A percentile compares a stretch with the other conserved stretches of the same genome.
Conservation (phyloP, 345 rosid species). For the Syzygium jambos region DNA sequence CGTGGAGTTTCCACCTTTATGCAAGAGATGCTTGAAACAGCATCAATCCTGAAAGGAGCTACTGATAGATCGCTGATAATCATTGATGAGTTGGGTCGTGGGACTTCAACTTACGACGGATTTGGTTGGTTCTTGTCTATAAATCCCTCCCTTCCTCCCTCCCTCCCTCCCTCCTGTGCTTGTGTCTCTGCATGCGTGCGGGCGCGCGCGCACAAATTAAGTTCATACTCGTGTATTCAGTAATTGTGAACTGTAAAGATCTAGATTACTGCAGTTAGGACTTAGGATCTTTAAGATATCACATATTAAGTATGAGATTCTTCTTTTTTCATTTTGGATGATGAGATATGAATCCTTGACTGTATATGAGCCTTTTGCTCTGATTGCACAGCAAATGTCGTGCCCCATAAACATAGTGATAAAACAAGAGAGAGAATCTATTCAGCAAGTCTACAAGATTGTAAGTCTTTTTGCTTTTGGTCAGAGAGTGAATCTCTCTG, state of each 20-base stretch:
- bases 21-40: conserved; percentile 99
- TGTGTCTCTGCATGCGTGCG: no score
- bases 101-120: conserved; percentile 98
- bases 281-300: neutral
- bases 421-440: neutral
- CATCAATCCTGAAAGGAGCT: conserved; percentile 95
- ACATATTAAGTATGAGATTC: neutral
- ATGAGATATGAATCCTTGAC: neutral
- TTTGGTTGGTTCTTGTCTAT: conserved; percentile 54
- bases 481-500: neutral
- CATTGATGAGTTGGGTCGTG: conserved; percentile 96
- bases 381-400: neutral
- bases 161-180: neutral
- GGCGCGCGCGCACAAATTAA: neutral
- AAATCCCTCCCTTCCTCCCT: neutral
- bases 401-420: neutral
- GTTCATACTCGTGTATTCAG: neutral
- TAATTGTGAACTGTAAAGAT: neutral
- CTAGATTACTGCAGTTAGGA: neutral
- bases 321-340: neutral
- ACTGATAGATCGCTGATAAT: conserved; percentile 79
- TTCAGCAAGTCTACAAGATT: neutral
- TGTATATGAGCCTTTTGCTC: neutral
- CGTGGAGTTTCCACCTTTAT: conserved; percentile 97
- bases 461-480: neutral